Base-by-base conservation (phyloP, 306 rosid genomes). In the Ammopiptanthus mongolicus region DNA sequence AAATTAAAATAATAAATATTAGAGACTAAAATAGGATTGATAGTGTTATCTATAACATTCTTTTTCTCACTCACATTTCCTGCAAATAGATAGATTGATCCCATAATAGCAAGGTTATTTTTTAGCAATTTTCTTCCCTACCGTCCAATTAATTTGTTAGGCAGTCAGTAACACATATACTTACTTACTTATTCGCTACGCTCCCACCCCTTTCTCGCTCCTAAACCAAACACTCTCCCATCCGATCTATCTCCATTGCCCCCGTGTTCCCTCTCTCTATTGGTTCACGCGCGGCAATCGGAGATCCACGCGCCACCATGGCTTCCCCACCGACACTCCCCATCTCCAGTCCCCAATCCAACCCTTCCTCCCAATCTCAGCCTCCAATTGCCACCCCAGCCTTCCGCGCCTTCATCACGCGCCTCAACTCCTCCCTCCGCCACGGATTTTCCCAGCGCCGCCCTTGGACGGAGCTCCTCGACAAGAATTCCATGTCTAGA, bases 311-410 rank as follows among this genome's bases (percentile, higher is more conserved):
- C 88, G 81, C 81, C 88, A 34, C 80, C 84, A 59, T 91, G 97
- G 81, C 98, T 14, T 76, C 93, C 1, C 85, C 96, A 77, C 85
- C 98, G 86, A 91, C 93, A 34, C 88, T 91, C 41, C 97, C 98
- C 11, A 73, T 90, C 62, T 88, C 98, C n/a, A 68, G 58, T 41
- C 52, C 84, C 60, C 93, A 88, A 76, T 39, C 87, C 39, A 66
- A 60, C 46, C 37, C 29, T 56, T 12, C 57, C 1, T 60, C 82
- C 12, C 84, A 84, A 39, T 71, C 96, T 5, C 98, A 89, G 58
- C 78, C 98, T 1, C 86, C 95, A 0, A 85, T 92, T 56, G 83
- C 92, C 9, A 92, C 96, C 0, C 95, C 98, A 0, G 99, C 97
- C 31, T 87, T 95, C 80, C 97, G 99, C 50, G 70, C 88, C 66